A percentile compares a stretch with the other conserved stretches of the same genome.
Conservation (phyloP, 2,329 filamentous ascomycete species). For the Aspergillus ustus region DNA sequence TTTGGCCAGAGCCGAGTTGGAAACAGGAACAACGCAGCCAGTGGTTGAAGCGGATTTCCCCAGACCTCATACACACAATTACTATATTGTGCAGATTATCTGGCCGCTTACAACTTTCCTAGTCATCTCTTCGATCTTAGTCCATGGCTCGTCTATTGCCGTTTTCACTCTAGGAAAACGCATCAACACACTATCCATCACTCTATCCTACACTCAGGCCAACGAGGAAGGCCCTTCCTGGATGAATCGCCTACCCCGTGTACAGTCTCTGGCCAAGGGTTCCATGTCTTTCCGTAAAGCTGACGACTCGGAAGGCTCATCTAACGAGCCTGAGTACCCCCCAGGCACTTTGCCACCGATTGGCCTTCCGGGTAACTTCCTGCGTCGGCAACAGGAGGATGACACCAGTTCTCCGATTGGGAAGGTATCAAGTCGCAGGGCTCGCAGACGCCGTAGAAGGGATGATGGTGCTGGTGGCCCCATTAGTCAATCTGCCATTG, state of each 20-base stretch:
- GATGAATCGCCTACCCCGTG: constrained; percentile 89
- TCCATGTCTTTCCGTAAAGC: constrained; percentile 74
- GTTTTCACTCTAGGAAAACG: constrained; percentile 97
- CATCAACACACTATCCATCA: constrained; percentile 94
- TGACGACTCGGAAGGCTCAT: constrained; percentile 67
- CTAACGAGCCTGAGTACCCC: constrained; percentile 62
- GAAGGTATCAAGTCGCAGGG: constrained; percentile 57
- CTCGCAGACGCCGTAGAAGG: constrained; percentile 64
- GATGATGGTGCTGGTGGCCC: constrained; percentile 84
- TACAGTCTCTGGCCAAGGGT: constrained; percentile 81
- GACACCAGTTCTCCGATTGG: constrained; percentile 64
- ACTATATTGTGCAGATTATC: constrained; percentile 78
- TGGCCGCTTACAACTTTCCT: constrained; percentile 97
- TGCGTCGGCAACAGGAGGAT: constrained; percentile 78
- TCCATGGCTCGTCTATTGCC: constrained; percentile 96
- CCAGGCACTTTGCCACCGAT: constrained; percentile 74
- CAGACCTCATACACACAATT: constrained; percentile 60
- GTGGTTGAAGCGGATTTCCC: constrained; percentile 64
- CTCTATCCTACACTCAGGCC: constrained; percentile 92
- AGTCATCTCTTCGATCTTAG: constrained; percentile 90
- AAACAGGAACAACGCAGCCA: constrained; percentile 76
- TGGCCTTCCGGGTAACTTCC: constrained; percentile 73
- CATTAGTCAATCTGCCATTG: constrained; percentile 87
- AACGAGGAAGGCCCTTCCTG: constrained; percentile 87
- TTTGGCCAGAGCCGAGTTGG: constrained; percentile 87